Evolutionary conservation across 2,329 filamentous ascomycete genomes (phyloP), one percentile per base, ranked within the genome.

Genomic region (Ceratocystis colombiana): DNA sequence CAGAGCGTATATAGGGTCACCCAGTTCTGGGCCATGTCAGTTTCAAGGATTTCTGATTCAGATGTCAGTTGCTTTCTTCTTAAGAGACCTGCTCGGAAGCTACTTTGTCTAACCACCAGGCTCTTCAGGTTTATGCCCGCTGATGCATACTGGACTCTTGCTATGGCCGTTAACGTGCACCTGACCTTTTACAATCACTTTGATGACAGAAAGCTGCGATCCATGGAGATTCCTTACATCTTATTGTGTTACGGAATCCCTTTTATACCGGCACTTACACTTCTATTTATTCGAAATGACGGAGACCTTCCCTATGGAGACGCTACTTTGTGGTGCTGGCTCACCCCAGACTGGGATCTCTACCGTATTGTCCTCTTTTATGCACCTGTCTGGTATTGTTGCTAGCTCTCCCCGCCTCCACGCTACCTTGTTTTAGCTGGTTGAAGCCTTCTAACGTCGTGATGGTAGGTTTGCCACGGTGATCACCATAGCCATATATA

Each of bases 21-120:
- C 79, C 0, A 69, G 76, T 17, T 80, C 79, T 0, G 79, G 80
- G 15, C 79, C 82, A 5, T 87, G 89, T 72, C 86, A 90, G 72
- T 82, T 89, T 25, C 90, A 96, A 72, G 88, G 78, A 0, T 88
- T 92, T 70, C 74, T 95, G 8, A 89, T 95, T 69, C 90, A 95
- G 73, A 90, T 89, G 90, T 92, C 75, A 71, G 86, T 71, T 30
- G 37, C 6, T 2, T 61, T 25, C 17, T 28, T 61, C 6, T 65
- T 63, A 57, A 15, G 45, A 64, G 46, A 41, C 17, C 15, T 48
- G 28, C 15, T 15, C 3, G 6, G 53, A 50, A 7, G 33, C n/a
- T 28, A 10, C 25, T 2, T n/a, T 10, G 10, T 30, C 63, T 65
- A 62, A 67, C 57, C n/a, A 28, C 3, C n/a, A 25, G 55, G 2